Base-by-base conservation (phyloP, 768 basidiomycete genomes). In the Boletellus ananiceps region DNA sequence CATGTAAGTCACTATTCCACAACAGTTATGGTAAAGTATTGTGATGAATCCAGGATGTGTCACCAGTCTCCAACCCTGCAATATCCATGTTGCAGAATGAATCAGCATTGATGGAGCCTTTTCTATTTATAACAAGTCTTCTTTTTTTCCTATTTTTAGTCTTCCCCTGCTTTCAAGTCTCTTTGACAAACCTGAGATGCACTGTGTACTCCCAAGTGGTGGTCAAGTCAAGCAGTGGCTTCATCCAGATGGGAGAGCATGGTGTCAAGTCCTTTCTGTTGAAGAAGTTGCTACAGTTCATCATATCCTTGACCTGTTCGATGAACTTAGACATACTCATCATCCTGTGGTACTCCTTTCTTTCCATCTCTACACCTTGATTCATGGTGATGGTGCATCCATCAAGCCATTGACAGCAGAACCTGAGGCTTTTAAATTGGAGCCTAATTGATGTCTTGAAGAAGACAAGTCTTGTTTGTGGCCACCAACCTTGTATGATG, bases 221-320 rank as follows among this genome's bases (percentile, higher is more conserved):
- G 12, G 47, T 34, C 0, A 21, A 53, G 18, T 53, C 32, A 0
- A 53, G 31, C 0, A 49, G 21, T 2, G 47, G 52, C 0, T 4
- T 25, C 3, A 15, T 13, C 47, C 42, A 43, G 0, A 3, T 19
- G 1, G 43, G 52, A 4, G 35, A 18, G 14, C 33, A 44, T 1
- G 47, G 16, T 11, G 40, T 53, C 6, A 49, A 3, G 43, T 45
- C 15, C 21, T 53, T 53, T 0, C 5, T 21, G 7, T 53, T 33
- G 0, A 53, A 38, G 31, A 53, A 53, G 9, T 53, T 53, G 5
- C 43, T 47, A 15, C 52, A 53, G 1, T 34, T 19, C 2, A 21
- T 29, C 0, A 21, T 5, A 14, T 49, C 32, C 13, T 42, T n/a
- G 5, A 37, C n/a, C 1, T 40, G 35, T 5, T 53, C 43, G 0